Percentiles rank a stretch among this genome's conserved stretches.
Evolutionary conservation across 352 stramenopile genomes (phyloP).

Genomic region (Sclerospora graminicola): DNA sequence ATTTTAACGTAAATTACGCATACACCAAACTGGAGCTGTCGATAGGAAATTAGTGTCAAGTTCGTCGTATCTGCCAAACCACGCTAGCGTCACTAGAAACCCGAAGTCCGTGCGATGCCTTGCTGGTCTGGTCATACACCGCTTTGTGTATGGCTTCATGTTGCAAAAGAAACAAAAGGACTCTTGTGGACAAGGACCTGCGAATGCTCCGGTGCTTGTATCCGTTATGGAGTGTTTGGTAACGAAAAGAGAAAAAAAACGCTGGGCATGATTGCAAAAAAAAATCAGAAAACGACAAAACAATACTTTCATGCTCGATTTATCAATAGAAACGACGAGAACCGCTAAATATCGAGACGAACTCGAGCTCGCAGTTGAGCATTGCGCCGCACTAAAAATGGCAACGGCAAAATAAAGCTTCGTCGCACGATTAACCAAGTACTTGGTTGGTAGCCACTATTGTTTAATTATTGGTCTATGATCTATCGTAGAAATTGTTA

Average conservation of each 20-base stretch:
- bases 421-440: neutral
- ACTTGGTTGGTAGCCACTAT: slow-evolving; percentile 24
- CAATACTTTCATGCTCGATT: slow-evolving; percentile 16
- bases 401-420: neutral
- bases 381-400: slow-evolving; percentile 12
- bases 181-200: too few relatives aligned
- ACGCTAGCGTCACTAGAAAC: slow-evolving; percentile 24
- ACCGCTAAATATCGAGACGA: slow-evolving; percentile 36
- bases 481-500: too few relatives aligned
- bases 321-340: slow-evolving; percentile 10
- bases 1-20: slow-evolving; percentile 26
- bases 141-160: slow-evolving; percentile 28
- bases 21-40: slow-evolving; percentile 46
- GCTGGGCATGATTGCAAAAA: slow-evolving; percentile 30
- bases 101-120: neutral
- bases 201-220: slow-evolving; percentile 25
- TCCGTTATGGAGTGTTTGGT: slow-evolving; percentile 27
- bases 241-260: slow-evolving; percentile 15
- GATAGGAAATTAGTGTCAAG: slow-evolving; percentile 32
- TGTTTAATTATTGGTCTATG: too few relatives aligned
- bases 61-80: slow-evolving; percentile 47
- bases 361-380: slow-evolving; percentile 23
- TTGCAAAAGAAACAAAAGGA: slow-evolving; percentile 1
- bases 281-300: slow-evolving; percentile 6
- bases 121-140: slow-evolving; percentile 25